Conservation (phyloP, 495 filamentous ascomycete genomes). For the Talaromyces proteolyticus region DNA sequence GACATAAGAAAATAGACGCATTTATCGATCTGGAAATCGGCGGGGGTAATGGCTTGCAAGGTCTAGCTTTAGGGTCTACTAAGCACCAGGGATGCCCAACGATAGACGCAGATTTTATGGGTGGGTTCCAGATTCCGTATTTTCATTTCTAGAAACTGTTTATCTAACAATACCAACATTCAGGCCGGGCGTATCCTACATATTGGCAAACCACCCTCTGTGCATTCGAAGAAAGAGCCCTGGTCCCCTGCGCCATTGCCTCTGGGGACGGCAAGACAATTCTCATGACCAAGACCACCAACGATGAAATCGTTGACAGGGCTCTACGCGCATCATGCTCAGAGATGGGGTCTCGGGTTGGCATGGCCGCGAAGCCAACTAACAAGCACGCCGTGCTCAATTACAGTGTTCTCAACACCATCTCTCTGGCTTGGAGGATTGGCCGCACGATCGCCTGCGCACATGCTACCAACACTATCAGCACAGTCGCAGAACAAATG, state of each 20-base stretch:
- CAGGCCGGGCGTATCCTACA: slow-evolving; percentile 25
- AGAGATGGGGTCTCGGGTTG: slow-evolving; percentile 27
- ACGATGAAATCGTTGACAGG: slow-evolving; percentile 25
- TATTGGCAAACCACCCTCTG: slow-evolving; percentile 26
- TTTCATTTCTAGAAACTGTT: neutral
- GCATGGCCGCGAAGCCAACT: slow-evolving; percentile 23
- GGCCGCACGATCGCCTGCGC: slow-evolving; percentile 42
- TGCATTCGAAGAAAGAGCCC: slow-evolving; percentile 20
- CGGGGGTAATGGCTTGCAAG: slow-evolving; percentile 29
- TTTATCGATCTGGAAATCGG: slow-evolving; percentile 30
- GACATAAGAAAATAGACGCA: slow-evolving; percentile 18
- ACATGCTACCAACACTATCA: slow-evolving; percentile 33
- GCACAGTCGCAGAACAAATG: slow-evolving; percentile 47
- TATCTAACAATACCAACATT: neutral
- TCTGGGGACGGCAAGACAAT: slow-evolving; percentile 29
- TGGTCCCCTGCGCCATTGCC: slow-evolving; percentile 28
- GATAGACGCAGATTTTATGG: slow-evolving; percentile 34
- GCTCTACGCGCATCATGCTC: slow-evolving; percentile 22
- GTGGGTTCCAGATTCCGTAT: neutral
- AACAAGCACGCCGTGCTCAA: slow-evolving; percentile 18
- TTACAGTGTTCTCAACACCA: slow-evolving; percentile 28
- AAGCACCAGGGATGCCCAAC: slow-evolving; percentile 20
- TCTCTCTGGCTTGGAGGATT: slow-evolving; percentile 39
- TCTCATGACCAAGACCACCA: slow-evolving; percentile 27
- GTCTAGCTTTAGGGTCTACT: slow-evolving; percentile 18